A percentile compares a stretch with the other conserved stretches of the same genome.
phyloP scores from a whole-genome alignment of 805 yeast species.

The Brettanomyces naardenensis region DNA sequence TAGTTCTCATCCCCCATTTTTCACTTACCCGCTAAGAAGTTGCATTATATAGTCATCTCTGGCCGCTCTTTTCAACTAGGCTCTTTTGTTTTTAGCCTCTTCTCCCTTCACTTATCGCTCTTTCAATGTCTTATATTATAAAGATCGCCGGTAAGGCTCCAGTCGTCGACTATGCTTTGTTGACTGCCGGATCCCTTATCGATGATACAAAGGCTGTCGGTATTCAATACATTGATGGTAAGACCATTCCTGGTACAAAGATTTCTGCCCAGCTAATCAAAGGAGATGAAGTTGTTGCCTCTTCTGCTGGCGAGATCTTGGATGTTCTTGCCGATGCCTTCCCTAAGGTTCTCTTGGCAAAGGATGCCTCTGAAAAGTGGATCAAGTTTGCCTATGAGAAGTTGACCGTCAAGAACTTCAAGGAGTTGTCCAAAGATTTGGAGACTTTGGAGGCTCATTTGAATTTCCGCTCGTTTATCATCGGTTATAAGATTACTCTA shows the following conservation, averaged over 20 bases:
- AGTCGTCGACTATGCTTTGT: slow-evolving; percentile 66
- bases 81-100: too few species aligned
- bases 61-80: too few species aligned
- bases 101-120: too few species aligned
- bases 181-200: slow-evolving; percentile 72
- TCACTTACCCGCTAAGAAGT: too few species aligned
- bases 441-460: slow-evolving; percentile 77
- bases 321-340: slow-evolving; percentile 41
- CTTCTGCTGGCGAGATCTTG: slow-evolving; percentile 39
- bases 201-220: slow-evolving; percentile 47
- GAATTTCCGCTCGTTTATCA: slow-evolving; percentile 74
- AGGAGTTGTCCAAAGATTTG: slow-evolving; percentile 67
- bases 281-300: slow-evolving; percentile 34
- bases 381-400: slow-evolving; percentile 56
- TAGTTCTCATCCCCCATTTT: too few species aligned
- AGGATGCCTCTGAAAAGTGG: slow-evolving; percentile 50
- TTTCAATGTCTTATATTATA: slow-evolving; percentile 39
- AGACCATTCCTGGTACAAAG: slow-evolving; percentile 40
- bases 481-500: slow-evolving; percentile 57
- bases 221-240: slow-evolving; percentile 66
- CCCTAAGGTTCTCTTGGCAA: slow-evolving; percentile 35
- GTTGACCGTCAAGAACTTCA: slow-evolving; percentile 78
- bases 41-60: too few species aligned
- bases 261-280: slow-evolving; percentile 35
- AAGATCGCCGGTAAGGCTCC: slow-evolving; percentile 84